Percentiles rank a stretch among this genome's conserved stretches.
Conservation (phyloP, 371 early-diverging fungal genomes). For the Mortierella polycephala region DNA sequence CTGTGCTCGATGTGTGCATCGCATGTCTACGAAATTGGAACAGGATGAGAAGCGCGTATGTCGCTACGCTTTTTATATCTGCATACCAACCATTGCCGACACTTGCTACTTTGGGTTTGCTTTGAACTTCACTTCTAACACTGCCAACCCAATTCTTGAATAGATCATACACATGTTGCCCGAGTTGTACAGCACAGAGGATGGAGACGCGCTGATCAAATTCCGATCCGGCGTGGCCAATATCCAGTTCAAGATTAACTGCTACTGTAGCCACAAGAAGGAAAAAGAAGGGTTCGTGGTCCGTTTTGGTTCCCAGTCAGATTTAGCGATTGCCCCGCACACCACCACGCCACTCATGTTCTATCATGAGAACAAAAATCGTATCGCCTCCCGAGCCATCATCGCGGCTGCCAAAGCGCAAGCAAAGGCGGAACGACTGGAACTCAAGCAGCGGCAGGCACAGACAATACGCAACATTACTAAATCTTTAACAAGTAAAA, state of each 20-base stretch:
- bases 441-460: conserved; percentile 8
- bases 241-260: conserved; percentile 45
- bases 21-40: conserved; percentile 38
- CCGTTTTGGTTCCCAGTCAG: conserved; percentile 27
- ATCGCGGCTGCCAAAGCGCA: conserved; percentile 28
- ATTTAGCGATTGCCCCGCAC: conserved; percentile 20
- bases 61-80: neutral
- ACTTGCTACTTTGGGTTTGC: neutral
- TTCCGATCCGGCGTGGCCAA: conserved; percentile 41
- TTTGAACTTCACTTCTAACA: neutral
- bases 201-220: conserved; percentile 35
- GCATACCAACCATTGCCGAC: neutral
- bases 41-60: conserved; percentile 40
- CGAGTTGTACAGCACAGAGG: conserved; percentile 33
- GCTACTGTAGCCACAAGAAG: conserved; percentile 44
- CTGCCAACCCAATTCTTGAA: neutral
- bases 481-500: conserved; percentile 16
- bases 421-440: conserved; percentile 27
- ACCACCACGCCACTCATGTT: conserved; percentile 37
- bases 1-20: conserved; percentile 35
- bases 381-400: conserved; percentile 27
- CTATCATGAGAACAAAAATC: conserved; percentile 49
- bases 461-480: conserved; percentile 16
- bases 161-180: conserved; percentile 43
- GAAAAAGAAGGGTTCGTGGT: conserved; percentile 44